Percentiles rank a stretch among this genome's conserved stretches.
phyloP scores from a whole-genome alignment of 192 early-diverging fungal genomes.

The Umbelopsis sp. region DNA sequence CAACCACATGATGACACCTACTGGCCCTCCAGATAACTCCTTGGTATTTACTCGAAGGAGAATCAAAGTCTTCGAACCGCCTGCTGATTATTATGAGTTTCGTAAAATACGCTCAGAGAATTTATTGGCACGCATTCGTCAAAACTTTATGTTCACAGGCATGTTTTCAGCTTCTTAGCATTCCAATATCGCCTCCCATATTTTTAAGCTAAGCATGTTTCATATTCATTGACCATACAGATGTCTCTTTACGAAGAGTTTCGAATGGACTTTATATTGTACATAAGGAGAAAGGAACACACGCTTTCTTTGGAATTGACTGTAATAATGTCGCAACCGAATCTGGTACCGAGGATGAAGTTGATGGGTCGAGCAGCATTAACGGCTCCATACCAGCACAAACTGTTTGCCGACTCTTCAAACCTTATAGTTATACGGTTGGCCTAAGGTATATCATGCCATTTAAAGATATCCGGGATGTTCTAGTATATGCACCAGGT shows the following conservation, averaged over 20 bases:
- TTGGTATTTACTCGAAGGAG: background rate
- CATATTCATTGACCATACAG: background rate
- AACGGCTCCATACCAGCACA: background rate
- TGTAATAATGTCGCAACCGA: background rate
- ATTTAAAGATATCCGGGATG: background rate
- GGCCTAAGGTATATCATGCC: slow-evolving; percentile 3
- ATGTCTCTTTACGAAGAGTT: background rate
- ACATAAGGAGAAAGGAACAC: slow-evolving; percentile 10
- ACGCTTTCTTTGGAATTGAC: slow-evolving; percentile 10
- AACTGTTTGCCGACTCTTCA: slow-evolving; percentile 14
- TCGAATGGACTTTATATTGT: slow-evolving; percentile 9
- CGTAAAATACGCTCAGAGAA: background rate
- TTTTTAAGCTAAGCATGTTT: no score
- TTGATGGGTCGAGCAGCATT: no score
- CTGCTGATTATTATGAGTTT: background rate
- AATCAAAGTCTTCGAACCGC: background rate
- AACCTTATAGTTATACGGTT: slow-evolving; percentile 15
- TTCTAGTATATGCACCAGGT: slow-evolving; percentile 13
- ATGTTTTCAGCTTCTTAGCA: background rate
- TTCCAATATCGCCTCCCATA: background rate
- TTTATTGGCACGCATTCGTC: background rate
- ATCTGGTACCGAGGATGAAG: background rate
- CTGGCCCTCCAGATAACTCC: background rate
- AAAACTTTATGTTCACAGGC: slow-evolving; percentile 15
- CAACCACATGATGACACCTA: background rate